Conservation (phyloP, 139 green algal genomes). For the Micractinium sp. region DNA sequence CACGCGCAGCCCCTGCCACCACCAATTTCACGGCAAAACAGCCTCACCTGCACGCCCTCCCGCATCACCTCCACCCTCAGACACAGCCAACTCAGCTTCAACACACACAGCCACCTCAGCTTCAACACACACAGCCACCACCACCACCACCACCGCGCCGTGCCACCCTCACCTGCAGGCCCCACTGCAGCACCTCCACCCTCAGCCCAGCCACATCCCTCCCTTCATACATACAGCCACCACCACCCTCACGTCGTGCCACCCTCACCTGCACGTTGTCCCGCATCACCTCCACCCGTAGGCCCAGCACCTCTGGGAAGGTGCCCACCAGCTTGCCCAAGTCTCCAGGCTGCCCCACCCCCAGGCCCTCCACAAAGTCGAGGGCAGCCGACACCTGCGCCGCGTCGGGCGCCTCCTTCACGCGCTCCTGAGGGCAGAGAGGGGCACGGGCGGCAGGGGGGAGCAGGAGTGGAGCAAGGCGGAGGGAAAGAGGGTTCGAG, state of each 20-base stretch:
- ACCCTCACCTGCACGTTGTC: slow-evolving; percentile 30
- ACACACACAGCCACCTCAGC: background rate
- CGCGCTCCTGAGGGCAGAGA: background rate
- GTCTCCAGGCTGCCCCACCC: background rate
- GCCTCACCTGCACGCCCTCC: slow-evolving; percentile 26
- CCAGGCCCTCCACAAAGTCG: background rate
- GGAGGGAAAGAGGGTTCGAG: too few species aligned
- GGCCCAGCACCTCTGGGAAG: slow-evolving; percentile 26
- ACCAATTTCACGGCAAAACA: background rate
- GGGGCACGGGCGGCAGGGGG: too few species aligned
- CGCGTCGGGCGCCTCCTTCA: background rate
- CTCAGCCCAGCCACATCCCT: background rate
- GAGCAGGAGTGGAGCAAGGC: background rate
- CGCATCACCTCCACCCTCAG: slow-evolving; percentile 19
- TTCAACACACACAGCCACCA: too few species aligned
- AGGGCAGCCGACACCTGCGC: background rate
- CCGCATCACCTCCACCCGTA: slow-evolving; percentile 28
- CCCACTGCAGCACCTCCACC: slow-evolving; percentile 32
- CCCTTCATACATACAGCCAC: background rate
- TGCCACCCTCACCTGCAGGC: slow-evolving; percentile 12
- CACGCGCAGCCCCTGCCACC: background rate
- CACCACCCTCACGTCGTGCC: background rate
- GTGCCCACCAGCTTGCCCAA: background rate
- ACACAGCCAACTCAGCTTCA: background rate
- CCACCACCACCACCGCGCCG: too few species aligned